Base-by-base conservation (phyloP, 1,139 yeast species). In the Geotrichum aggregatum region DNA sequence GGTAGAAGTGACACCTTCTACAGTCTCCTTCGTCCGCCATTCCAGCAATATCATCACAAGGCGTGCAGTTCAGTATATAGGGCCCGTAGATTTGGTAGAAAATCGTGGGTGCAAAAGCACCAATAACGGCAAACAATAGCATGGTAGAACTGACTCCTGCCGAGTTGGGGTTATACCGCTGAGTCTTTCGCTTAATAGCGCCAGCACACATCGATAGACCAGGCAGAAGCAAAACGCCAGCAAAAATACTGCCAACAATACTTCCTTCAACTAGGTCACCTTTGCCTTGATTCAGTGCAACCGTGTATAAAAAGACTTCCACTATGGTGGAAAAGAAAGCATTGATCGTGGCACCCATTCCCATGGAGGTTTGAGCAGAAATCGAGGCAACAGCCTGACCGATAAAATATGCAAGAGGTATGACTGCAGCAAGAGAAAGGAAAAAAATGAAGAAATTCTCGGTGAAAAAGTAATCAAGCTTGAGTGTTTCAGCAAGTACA, bases 361-460 rank as follows among this genome's bases (percentile, higher is more conserved):
- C 97, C 98, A 92, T 92, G 0, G 98, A 91, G 0, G 97, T 88
- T 71, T 94, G 98, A 0, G 98, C 98, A 2, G 96, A 87, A 58
- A 92, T 92, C 1, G 98, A 91, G 0, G 99, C 99, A 24, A 92
- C 98, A 1, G 98, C 98, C 68, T 92, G 98, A 2, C 99, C 99
- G 63, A 92, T 91, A 67, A 91, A 92, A 66, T 92, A 92, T 0
- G 98, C 98, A 60, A 92, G 75, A 2, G 99, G 98, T 47, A 92
- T 80, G 56, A 92, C 87, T 1, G 97, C 86, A 50, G 86, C 76
- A 56, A 92, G 73, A 68, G 96, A 86, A 26, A 89, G 73, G 50
- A 80, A 74, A 64, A 92, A 94, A 44, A 89, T 76, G 7, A 61
- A 68, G 47, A 82, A 71, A 1, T 86, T 71, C 59, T 82, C 74